phyloP scores from a whole-genome alignment of 805 yeast species.

The Kluyveromyces nonfermentans region DNA sequence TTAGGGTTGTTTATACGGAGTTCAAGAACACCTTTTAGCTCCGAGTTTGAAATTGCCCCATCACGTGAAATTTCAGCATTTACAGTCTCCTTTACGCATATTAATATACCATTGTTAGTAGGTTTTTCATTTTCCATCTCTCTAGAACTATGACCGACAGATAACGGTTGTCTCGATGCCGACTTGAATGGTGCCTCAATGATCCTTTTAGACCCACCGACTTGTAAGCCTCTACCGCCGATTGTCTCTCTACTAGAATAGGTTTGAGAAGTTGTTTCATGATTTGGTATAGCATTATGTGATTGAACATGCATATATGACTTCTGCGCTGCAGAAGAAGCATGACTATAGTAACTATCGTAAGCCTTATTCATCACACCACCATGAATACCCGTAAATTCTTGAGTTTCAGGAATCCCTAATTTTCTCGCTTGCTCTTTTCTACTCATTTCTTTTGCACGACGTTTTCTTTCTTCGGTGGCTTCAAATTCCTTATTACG shows the following conservation, averaged over 20 bases:
- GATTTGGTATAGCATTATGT: slow-evolving; percentile 3
- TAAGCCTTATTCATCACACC: slow-evolving; percentile 28
- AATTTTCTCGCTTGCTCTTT: slow-evolving; percentile 42
- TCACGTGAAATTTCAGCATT: slow-evolving; percentile 75
- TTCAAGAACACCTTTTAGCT: slow-evolving; percentile 85
- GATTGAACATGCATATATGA: slow-evolving; percentile 19
- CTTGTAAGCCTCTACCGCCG: slow-evolving; percentile 23
- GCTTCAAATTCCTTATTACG: slow-evolving; percentile 96
- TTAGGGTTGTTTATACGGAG: slow-evolving; percentile 74
- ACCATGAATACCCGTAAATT: slow-evolving; percentile 15
- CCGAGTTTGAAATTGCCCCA: slow-evolving; percentile 61
- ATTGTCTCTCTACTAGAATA: slow-evolving; percentile 10
- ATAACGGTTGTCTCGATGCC: slow-evolving; percentile 9
- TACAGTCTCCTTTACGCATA: slow-evolving; percentile 67
- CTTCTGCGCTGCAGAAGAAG: slow-evolving; percentile 32
- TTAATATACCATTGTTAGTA: slow-evolving; percentile 66
- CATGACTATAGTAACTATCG: slow-evolving; percentile 30
- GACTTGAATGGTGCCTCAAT: slow-evolving; percentile 2
- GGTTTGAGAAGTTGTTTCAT: slow-evolving; percentile 8
- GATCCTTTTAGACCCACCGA: slow-evolving; percentile 13
- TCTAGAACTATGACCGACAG: slow-evolving; percentile 8
- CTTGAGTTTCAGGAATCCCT: slow-evolving; percentile 21
- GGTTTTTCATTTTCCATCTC: slow-evolving; percentile 22
- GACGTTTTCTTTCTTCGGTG: slow-evolving; percentile 90
- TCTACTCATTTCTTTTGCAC: slow-evolving; percentile 83